Evolutionary conservation across 306 rosid genomes (phyloP).

Genomic region (Erythrophleum fordii): DNA sequence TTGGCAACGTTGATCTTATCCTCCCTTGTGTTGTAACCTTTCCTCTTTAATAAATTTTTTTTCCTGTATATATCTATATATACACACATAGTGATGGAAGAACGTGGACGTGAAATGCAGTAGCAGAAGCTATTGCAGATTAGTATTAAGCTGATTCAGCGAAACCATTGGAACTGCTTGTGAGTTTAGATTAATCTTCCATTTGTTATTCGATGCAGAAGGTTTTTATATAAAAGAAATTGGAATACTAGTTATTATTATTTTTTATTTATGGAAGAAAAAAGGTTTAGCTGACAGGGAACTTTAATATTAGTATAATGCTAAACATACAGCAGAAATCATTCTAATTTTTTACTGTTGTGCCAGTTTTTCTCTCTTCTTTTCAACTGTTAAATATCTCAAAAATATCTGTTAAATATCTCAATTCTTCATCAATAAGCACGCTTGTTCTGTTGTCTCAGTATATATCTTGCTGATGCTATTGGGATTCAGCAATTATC

Average conservation of each 20-base stretch:
- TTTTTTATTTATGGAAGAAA: not conserved
- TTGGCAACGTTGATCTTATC: too few relatives aligned
- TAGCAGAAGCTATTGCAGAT: not conserved
- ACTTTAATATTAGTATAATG: not conserved
- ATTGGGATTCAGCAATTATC: not conserved
- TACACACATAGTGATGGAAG: not conserved
- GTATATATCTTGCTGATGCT: slow-evolving; percentile 19
- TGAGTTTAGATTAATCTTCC: not conserved
- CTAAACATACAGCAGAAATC: not conserved
- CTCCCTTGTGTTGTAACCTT: too few relatives aligned
- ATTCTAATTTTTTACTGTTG: not conserved
- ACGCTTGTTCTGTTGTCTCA: slow-evolving; percentile 8
- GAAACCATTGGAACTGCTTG: not conserved
- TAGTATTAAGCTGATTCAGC: not conserved
- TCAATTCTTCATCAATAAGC: not conserved
- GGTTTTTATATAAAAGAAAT: not conserved
- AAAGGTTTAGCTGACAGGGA: not conserved
- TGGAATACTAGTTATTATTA: too few relatives aligned
- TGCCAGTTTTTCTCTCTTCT: not conserved
- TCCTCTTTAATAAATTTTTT: not conserved
- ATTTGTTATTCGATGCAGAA: not conserved
- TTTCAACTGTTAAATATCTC: not conserved
- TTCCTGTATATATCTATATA: not conserved
- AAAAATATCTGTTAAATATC: not conserved
- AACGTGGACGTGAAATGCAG: not conserved